phyloP scores from a whole-genome alignment of 1,284 basidiomycete genomes.

The Cryptococcus sp. region DNA sequence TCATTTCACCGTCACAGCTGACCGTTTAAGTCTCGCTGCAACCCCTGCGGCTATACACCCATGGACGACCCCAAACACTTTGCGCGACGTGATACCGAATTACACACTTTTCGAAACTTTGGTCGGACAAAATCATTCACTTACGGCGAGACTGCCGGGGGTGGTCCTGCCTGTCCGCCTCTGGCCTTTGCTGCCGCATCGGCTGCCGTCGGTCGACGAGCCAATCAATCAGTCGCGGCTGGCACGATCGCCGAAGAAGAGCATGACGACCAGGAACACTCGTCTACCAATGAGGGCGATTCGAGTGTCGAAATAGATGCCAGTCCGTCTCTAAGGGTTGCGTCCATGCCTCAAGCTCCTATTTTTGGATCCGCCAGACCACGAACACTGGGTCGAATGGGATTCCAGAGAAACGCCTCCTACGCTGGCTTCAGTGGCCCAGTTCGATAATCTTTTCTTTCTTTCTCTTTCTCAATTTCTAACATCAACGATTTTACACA shows the following conservation, averaged over 20 bases:
- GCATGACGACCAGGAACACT: constrained; percentile 30
- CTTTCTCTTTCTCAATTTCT: neutral
- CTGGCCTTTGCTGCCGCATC: constrained; percentile 42
- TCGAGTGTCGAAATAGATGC: constrained; percentile 14
- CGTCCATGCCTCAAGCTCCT: constrained; percentile 28
- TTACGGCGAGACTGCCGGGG: constrained; percentile 61
- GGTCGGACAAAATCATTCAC: constrained; percentile 83
- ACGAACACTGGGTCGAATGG: constrained; percentile 23
- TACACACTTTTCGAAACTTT: constrained; percentile 88
- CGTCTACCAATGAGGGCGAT: constrained; percentile 12
- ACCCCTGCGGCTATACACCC: constrained; percentile 75
- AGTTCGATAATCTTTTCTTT: neutral
- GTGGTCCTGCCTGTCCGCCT: constrained; percentile 29
- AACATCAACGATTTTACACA: neutral
- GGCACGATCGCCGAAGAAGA: constrained; percentile 35
- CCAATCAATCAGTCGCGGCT: constrained; percentile 11
- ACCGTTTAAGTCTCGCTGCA: constrained; percentile 58
- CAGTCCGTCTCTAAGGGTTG: constrained; percentile 31
- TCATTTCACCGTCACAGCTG: neutral
- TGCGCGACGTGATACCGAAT: constrained; percentile 70
- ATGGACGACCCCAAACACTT: constrained; percentile 92
- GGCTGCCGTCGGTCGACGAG: constrained; percentile 31
- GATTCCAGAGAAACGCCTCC: constrained; percentile 25
- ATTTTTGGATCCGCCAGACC: constrained; percentile 44
- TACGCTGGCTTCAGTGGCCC: constrained; percentile 18